phyloP scores from a whole-genome alignment of 2,329 filamentous ascomycete species.

The Pseudogymnoascus sp. region DNA sequence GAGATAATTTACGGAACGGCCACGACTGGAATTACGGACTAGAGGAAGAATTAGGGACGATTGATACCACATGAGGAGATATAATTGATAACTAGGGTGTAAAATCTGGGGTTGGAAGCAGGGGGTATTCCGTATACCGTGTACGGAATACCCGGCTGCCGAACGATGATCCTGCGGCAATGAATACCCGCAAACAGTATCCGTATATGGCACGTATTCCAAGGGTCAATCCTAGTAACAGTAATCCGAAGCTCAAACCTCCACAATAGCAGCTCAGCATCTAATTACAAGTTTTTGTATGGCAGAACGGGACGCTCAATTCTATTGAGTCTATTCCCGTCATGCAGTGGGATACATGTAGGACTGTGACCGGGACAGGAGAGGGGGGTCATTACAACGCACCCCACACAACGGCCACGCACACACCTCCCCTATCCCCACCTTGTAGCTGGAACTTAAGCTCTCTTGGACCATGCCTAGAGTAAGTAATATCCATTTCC shows the following conservation, averaged over 20 bases:
- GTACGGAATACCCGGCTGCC: background rate
- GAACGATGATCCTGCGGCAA: background rate
- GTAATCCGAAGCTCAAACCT: too few species aligned
- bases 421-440: slow-evolving; percentile 7
- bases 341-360: too few species aligned
- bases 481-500: slow-evolving; percentile 13
- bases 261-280: too few species aligned
- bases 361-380: too few species aligned
- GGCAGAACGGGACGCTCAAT: too few species aligned
- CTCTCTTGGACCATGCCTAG: slow-evolving; percentile 2
- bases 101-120: background rate
- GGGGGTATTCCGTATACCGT: background rate
- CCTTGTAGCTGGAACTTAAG: slow-evolving; percentile 13
- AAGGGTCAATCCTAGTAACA: too few species aligned
- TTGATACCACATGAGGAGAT: background rate
- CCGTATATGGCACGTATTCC: too few species aligned
- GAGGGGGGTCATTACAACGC: background rate
- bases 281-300: too few species aligned
- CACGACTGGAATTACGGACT: background rate
- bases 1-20: background rate
- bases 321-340: too few species aligned
- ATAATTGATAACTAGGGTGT: background rate
- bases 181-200: background rate
- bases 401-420: slow-evolving; percentile 15
- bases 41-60: background rate